Evolutionary conservation across 768 basidiomycete genomes (phyloP).

Genomic region (Kwoniella sp.): DNA sequence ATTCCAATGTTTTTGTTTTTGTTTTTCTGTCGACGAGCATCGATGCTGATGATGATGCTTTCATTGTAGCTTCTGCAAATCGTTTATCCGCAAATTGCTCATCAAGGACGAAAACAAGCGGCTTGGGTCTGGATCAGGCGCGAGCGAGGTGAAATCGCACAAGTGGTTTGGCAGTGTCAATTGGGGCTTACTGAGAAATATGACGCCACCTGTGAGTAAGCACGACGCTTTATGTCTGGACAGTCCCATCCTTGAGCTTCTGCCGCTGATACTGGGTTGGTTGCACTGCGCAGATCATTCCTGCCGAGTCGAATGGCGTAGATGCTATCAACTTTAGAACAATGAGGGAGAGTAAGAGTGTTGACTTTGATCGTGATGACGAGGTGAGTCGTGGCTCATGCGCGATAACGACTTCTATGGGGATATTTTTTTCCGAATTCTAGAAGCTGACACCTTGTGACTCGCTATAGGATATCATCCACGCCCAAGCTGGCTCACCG

Average conservation of each 20-base stretch:
- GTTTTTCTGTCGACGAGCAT: too few species aligned
- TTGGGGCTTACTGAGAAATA: constrained; percentile 93
- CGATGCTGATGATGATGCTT: too few species aligned
- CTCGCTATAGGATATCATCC: constrained; percentile 56
- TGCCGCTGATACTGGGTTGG: too few species aligned
- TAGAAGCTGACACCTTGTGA: too few species aligned
- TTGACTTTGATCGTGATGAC: constrained; percentile 68
- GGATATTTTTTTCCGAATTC: too few species aligned
- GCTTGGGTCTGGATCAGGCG: constrained; percentile 87
- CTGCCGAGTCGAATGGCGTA: constrained; percentile 71
- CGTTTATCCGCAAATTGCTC: constrained; percentile 79
- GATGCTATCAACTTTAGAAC: constrained; percentile 89
- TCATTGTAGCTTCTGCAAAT: constrained; percentile 79
- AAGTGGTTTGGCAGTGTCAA: constrained; percentile 96
- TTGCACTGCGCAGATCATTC: constrained; percentile 74
- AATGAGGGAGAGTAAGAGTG: constrained; percentile 83
- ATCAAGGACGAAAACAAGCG: constrained; percentile 89
- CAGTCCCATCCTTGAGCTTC: too few species aligned
- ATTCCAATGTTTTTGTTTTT: too few species aligned
- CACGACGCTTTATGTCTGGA: constrained; percentile 3
- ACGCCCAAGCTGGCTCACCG: constrained; percentile 54
- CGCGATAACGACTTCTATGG: too few species aligned
- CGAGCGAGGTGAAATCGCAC: constrained; percentile 98
- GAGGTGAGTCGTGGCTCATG: constrained; percentile 53
- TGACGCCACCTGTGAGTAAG: constrained; percentile 79